Base-by-base conservation (phyloP, 306 rosid genomes). In the Nissolia schottii region DNA sequence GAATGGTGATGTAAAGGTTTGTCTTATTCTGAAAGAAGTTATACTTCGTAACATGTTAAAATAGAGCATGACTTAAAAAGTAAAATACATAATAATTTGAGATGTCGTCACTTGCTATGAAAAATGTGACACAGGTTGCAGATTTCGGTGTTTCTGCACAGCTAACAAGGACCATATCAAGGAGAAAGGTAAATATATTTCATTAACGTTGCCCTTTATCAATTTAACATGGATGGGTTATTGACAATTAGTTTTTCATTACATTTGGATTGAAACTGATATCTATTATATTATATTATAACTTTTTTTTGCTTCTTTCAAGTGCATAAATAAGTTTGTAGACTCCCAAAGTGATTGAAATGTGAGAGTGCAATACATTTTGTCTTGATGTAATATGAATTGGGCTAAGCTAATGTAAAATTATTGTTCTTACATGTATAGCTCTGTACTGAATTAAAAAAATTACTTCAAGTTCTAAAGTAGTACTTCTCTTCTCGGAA, bases 81-180 rank as follows among this genome's bases (percentile, higher is more conserved):
- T 53, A 71, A 48, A 62, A 57, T 31, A 2, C 70, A 38, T 73
- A 41, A 77, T 74, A 31, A 62, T 69, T 66, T 76, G 61, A 67
- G 61, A 61, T 53, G 67, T 74, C 50, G 70, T 53, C 63, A 71
- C 22, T 79, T 46, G 68, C 49, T 62, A 6, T 66, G 67, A 78
- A 58, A 74, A 67, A 19, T 88, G 76, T 69, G 73, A 75, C 66
- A n/a, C 34, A 95, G 97, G 99, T 95, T 74, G 97, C 97, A 59
- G 99, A 95, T 86, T 95, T 95, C 85, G 99, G 99, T 53, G 99
- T 95, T 81, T 92, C 99, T 58, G 99, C 99, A 15, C 96, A 95
- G 79, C 82, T 95, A 71, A 95, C 99, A 8, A 89, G 97, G 90
- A 95, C 99, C 45, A 92, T 95, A 77, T 92, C 99, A 76, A 92